These are phyloP conservation scores for Pestalotiopsis fici DNA, from an alignment of 2,329 filamentous ascomycete genomes.

Conservation along the genomic window DNA sequence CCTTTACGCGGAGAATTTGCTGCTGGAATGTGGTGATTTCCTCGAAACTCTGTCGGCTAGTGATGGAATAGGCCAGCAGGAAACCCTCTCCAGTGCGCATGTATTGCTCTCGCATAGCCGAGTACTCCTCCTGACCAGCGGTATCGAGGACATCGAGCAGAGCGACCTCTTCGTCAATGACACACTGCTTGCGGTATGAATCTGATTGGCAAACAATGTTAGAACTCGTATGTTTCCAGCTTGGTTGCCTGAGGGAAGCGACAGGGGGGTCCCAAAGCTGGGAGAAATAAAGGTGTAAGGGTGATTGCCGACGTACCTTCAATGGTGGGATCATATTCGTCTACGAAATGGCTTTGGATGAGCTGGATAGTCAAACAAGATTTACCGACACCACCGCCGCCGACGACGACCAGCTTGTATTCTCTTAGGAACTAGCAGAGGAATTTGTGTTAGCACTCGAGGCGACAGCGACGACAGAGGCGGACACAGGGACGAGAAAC, in stretches of 20 bases:
- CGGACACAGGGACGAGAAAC: background rate
- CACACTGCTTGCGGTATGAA: slow-evolving; percentile 99
- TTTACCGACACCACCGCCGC: slow-evolving; percentile 97
- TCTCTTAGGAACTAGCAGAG: slow-evolving; percentile 74
- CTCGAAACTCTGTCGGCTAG: slow-evolving; percentile 94
- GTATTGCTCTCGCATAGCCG: slow-evolving; percentile 98
- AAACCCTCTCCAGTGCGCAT: slow-evolving; percentile 99
- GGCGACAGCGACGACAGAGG: background rate
- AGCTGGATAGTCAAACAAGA: slow-evolving; percentile 98
- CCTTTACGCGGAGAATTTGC: slow-evolving; percentile 97
- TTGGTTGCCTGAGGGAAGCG: background rate
- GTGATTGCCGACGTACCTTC: slow-evolving; percentile 67
- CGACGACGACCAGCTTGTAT: slow-evolving; percentile 96
- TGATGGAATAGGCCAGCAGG: slow-evolving; percentile 97
- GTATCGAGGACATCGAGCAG: slow-evolving; percentile 98
- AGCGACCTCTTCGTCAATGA: slow-evolving; percentile 97
- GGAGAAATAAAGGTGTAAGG: background rate
- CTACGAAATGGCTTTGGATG: slow-evolving; percentile 95
- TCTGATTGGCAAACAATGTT: slow-evolving; percentile 46
- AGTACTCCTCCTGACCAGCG: slow-evolving; percentile 98
- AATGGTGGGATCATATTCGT: slow-evolving; percentile 99
- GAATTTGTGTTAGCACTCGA: slow-evolving; percentile 18
- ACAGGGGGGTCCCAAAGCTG: background rate
- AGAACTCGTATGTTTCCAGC: background rate
- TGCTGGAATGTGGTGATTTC: slow-evolving; percentile 99